Evolutionary conservation across 2,329 filamentous ascomycete genomes (phyloP).

Genomic region (Escovopsis sp.): DNA sequence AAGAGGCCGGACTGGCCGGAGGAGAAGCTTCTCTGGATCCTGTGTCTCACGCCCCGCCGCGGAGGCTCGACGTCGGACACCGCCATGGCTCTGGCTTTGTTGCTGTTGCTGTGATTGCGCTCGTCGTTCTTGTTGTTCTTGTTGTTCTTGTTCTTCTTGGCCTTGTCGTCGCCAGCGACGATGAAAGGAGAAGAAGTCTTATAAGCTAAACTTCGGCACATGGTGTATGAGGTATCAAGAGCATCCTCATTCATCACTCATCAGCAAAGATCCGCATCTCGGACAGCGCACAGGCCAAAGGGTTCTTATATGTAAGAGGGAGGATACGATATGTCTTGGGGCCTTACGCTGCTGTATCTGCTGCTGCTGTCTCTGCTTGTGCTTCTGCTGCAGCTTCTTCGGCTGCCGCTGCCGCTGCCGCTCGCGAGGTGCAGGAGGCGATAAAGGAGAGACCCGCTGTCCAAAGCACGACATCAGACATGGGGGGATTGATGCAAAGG

Average conservation of each 20-base stretch:
- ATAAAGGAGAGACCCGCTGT: slow-evolving; percentile 12
- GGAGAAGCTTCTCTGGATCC: slow-evolving; percentile 10
- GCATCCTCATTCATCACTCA: slow-evolving; percentile 15
- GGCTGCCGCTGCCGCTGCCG: too few relatives aligned
- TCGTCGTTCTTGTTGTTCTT: too few relatives aligned
- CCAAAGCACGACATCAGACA: slow-evolving; percentile 30
- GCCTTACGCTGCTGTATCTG: slow-evolving; percentile 25
- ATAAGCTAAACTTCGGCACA: slow-evolving; percentile 16
- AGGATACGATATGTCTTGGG: slow-evolving; percentile 7
- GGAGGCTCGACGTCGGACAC: slow-evolving; percentile 8
- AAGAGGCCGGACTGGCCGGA: slow-evolving; percentile 28
- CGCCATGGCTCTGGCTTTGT: slow-evolving; percentile 14
- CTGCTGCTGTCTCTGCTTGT: too few relatives aligned
- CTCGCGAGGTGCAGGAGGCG: slow-evolving; percentile 23
- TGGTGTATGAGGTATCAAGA: too few relatives aligned
- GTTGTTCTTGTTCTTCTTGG: too few relatives aligned
- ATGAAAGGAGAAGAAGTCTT: background rate
- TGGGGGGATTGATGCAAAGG: slow-evolving; percentile 31
- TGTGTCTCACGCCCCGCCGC: slow-evolving; percentile 9
- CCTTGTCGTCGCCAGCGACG: slow-evolving; percentile 16
- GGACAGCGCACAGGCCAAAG: slow-evolving; percentile 9
- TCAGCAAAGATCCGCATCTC: slow-evolving; percentile 4
- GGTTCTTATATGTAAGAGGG: slow-evolving; percentile 4
- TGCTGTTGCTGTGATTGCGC: too few relatives aligned
- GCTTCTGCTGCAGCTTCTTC: too few relatives aligned